A percentile compares a stretch with the other conserved stretches of the same genome.
Conservation (phyloP, 2,329 filamentous ascomycete genomes). For the Verticillium alfalfae region DNA sequence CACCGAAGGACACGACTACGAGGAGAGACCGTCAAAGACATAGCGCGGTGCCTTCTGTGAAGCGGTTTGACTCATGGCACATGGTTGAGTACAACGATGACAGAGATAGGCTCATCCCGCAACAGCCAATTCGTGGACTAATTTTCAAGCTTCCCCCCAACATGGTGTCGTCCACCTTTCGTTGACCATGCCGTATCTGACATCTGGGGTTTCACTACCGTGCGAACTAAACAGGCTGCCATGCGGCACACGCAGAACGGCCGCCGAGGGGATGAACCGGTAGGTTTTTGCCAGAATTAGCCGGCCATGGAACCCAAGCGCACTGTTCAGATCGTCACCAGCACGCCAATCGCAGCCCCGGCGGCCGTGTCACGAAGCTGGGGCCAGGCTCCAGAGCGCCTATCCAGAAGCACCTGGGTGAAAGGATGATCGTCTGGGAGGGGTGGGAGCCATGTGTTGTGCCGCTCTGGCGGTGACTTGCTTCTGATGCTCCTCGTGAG, state of each 20-base stretch:
- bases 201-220: neutral
- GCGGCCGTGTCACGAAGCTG: neutral
- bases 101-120: neutral
- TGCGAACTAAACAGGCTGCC: neutral
- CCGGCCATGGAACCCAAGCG: neutral
- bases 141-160: neutral
- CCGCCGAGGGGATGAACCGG: neutral
- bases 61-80: too few relatives aligned
- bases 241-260: neutral
- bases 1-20: too few relatives aligned
- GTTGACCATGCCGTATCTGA: neutral
- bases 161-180: neutral
- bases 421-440: neutral
- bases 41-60: too few relatives aligned
- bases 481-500: neutral
- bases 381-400: neutral
- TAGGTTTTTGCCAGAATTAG: neutral
- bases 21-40: too few relatives aligned
- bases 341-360: neutral
- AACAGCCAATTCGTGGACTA: neutral
- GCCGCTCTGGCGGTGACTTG: neutral
- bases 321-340: neutral
- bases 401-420: neutral
- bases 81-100: too few relatives aligned
- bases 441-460: neutral